A percentile compares a stretch with the other conserved stretches of the same genome.
Conservation (phyloP, 2,329 filamentous ascomycete genomes). For the Fusarium verticillioides region DNA sequence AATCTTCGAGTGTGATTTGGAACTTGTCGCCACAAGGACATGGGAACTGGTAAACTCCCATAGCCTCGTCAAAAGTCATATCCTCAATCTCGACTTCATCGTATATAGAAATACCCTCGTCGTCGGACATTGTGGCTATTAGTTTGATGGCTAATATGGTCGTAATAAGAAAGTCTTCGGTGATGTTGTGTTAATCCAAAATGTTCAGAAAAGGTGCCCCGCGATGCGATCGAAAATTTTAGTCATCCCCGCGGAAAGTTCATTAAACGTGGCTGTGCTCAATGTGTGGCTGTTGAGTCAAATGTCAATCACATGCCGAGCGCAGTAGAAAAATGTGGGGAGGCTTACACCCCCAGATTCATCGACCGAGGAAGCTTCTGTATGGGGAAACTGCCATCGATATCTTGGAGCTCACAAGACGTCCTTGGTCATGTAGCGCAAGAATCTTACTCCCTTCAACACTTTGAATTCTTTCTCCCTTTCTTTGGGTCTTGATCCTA, state of each 20-base stretch:
- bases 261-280: constrained; percentile 10
- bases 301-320: constrained; percentile 46
- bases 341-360: constrained; percentile 41
- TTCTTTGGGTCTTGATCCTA: neutral
- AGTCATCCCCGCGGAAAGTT: constrained; percentile 23
- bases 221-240: constrained; percentile 38
- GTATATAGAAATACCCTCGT: constrained; percentile 79
- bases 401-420: constrained; percentile 28
- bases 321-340: constrained; percentile 37
- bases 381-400: constrained; percentile 24
- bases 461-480: neutral
- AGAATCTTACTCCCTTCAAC: constrained; percentile 14
- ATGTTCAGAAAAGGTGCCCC: constrained; percentile 42
- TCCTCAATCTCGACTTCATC: constrained; percentile 99
- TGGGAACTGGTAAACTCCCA: constrained; percentile 94
- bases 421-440: constrained; percentile 14
- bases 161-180: neutral
- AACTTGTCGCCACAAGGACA: constrained; percentile 98
- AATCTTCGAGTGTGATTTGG: constrained; percentile 85
- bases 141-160: neutral
- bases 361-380: constrained; percentile 45
- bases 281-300: constrained; percentile 22
- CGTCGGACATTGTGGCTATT: constrained; percentile 66
- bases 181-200: neutral
- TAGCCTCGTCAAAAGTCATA: constrained; percentile 86